Conservation (phyloP, 176 grass and related monocot genomes). For the Luzula sylvatica region DNA sequence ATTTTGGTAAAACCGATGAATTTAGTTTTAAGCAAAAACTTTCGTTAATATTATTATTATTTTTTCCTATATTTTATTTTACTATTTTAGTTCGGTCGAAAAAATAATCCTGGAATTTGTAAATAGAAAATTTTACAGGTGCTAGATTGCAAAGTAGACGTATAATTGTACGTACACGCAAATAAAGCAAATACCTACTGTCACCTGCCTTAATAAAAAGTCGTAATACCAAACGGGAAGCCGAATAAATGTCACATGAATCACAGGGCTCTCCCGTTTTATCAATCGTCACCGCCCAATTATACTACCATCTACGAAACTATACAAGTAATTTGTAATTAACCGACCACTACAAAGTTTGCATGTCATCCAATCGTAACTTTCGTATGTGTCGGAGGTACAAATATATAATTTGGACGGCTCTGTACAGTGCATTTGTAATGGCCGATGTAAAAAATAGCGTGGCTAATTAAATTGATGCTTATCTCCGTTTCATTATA, state of each 20-base stretch:
- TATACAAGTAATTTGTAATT: too few species aligned
- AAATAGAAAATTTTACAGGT: slow-evolving; percentile 2
- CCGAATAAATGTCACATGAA: slow-evolving; percentile 26
- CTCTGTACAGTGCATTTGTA: neutral
- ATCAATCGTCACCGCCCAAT: neutral
- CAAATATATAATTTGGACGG: neutral
- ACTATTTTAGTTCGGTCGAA: neutral
- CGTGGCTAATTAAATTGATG: neutral
- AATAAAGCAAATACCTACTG: slow-evolving; percentile 15
- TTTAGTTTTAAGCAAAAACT: too few species aligned
- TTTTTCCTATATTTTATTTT: neutral
- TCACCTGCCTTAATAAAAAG: slow-evolving; percentile 21
- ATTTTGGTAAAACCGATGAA: slow-evolving; percentile 1
- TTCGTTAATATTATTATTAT: too few species aligned
- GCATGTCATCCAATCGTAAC: neutral
- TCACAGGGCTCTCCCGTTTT: neutral
- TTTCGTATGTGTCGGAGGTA: neutral
- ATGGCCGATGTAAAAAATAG: neutral
- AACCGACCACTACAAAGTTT: too few species aligned
- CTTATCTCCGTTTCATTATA: neutral
- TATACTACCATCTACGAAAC: too few species aligned
- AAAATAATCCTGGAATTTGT: neutral
- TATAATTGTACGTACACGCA: slow-evolving; percentile 17
- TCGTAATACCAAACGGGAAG: slow-evolving; percentile 24
- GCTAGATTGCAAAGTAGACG: slow-evolving; percentile 1